A percentile compares a stretch with the other conserved stretches of the same genome.
These are phyloP conservation scores for Rhodotorula sp. DNA, from an alignment of 1,284 basidiomycete species.

Conservation along the genomic window DNA sequence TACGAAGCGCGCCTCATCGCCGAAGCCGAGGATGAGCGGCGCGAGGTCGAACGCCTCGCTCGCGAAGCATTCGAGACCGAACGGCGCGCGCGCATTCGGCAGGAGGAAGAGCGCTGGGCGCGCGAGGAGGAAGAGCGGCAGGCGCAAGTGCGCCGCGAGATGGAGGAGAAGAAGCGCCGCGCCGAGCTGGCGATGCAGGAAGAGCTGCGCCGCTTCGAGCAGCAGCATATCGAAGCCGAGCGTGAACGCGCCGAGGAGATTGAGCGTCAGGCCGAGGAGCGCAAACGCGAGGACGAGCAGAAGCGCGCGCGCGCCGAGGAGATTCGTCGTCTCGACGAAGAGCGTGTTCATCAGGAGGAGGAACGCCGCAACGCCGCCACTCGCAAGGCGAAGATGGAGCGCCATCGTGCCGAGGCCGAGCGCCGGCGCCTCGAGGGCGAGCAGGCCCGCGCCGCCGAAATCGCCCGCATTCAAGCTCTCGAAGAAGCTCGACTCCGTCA, in stretches of 20 bases:
- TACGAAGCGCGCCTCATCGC: constrained; percentile 14
- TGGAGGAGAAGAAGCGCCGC: constrained; percentile 13
- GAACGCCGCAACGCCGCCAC: constrained; percentile 1
- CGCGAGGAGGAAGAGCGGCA: constrained; percentile 18
- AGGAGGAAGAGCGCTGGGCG: constrained; percentile 15
- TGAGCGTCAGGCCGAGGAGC: constrained; percentile 6
- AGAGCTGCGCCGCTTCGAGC: constrained; percentile 17
- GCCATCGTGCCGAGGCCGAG: constrained; percentile 19
- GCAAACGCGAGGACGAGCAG: constrained; percentile 27
- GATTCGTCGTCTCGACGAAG: constrained; percentile 16
- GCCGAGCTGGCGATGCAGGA: constrained; percentile 17
- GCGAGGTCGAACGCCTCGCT: constrained; percentile 11
- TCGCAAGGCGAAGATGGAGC: constrained; percentile 14
- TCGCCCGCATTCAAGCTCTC: neutral
- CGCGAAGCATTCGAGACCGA: constrained; percentile 5
- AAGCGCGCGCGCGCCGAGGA: constrained; percentile 25
- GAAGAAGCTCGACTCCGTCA: constrained; percentile 4
- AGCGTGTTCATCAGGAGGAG: constrained; percentile 16
- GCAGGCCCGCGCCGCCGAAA: neutral
- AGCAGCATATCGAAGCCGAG: constrained; percentile 14
- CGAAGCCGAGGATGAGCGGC: constrained; percentile 17
- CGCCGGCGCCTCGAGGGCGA: constrained; percentile 7
- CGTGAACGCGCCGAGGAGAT: constrained; percentile 14
- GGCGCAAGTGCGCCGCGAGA: neutral
- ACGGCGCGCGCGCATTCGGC: neutral